phyloP scores from a whole-genome alignment of 148 eudicot species.

The Camellia japonica region DNA sequence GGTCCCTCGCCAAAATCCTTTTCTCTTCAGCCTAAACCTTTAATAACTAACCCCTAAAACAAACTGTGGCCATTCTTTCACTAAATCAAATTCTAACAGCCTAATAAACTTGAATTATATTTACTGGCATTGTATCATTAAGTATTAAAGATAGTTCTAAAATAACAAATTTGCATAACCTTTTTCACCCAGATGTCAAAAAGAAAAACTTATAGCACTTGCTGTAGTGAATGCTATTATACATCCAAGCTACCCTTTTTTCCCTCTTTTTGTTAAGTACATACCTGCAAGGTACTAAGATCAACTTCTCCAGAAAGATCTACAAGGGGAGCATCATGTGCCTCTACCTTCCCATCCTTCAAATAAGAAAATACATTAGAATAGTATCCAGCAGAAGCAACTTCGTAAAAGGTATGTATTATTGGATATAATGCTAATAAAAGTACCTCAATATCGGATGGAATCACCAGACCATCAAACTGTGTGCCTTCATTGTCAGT shows the following conservation, averaged over 20 bases:
- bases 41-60: no score
- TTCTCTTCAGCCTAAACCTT: no score
- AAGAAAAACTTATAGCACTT: not conserved
- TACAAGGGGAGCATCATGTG: conserved; percentile 23
- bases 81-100: no score
- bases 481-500: conserved; percentile 29
- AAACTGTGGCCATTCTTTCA: no score
- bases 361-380: conserved; percentile 12
- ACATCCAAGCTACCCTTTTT: conserved; percentile 12
- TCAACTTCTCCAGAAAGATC: not conserved
- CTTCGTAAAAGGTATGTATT: not conserved
- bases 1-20: no score
- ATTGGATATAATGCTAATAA: not conserved
- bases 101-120: no score
- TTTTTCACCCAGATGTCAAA: no score
- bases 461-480: conserved; percentile 33
- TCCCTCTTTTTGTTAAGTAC: conserved; percentile 17
- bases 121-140: no score
- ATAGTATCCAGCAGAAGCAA: conserved; percentile 1
- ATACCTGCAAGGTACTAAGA: not conserved
- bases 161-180: not conserved
- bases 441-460: conserved; percentile 42
- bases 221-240: conserved; percentile 30
- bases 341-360: conserved; percentile 30
- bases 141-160: not conserved